phyloP scores from a whole-genome alignment of 331 rosid species.

The Ulmus americana region DNA sequence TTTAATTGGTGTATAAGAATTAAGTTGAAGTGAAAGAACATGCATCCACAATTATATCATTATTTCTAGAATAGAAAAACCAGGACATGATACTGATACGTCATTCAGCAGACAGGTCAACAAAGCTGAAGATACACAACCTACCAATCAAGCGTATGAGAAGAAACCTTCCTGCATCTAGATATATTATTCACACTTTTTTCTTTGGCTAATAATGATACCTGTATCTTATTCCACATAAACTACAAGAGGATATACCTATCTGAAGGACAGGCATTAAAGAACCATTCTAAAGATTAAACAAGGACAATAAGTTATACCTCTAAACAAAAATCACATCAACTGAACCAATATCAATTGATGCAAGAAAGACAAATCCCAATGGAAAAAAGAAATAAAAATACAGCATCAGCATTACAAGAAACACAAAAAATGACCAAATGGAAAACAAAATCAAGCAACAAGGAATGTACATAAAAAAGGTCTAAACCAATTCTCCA shows the following conservation, averaged over 20 bases:
- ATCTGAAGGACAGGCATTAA: neutral
- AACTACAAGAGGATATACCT: neutral
- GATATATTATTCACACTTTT: too few relatives aligned
- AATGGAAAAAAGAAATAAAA: neutral
- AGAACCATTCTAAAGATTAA: neutral
- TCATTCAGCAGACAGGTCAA: neutral
- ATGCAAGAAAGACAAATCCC: constrained; percentile 1
- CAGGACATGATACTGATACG: neutral
- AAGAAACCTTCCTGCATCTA: neutral
- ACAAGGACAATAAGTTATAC: neutral
- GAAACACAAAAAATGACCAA: neutral
- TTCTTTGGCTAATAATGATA: neutral
- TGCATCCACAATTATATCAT: neutral
- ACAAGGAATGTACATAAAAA: neutral
- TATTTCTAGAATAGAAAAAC: neutral
- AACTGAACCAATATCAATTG: neutral
- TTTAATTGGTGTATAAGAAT: constrained; percentile 1
- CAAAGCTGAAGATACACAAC: neutral
- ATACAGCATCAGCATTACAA: neutral
- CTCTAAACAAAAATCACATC: too few relatives aligned
- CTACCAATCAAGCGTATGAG: neutral
- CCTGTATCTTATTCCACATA: neutral
- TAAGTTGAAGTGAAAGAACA: constrained; percentile 7
- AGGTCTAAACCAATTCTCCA: neutral
- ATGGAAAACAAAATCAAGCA: neutral